Base-by-base conservation (phyloP, 768 basidiomycete species). In the Lactarius pseudohatsudake region DNA sequence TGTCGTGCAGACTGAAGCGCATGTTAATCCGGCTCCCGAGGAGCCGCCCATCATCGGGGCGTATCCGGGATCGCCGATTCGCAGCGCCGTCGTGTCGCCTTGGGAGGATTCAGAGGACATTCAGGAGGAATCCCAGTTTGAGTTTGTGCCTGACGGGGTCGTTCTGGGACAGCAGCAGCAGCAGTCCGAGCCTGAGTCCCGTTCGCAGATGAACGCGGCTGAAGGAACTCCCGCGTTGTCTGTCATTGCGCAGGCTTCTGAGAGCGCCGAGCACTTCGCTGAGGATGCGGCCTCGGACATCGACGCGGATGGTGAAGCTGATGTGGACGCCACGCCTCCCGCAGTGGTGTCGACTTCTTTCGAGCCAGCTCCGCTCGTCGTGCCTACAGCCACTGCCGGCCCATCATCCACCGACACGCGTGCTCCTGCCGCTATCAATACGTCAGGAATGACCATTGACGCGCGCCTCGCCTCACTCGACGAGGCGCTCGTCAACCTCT, bases 11-110 rank as follows among this genome's bases (percentile, higher is more conserved):
- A 38, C 61, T 11, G 26, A 64, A 18, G 61, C 68, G 11, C 64
- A 65, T 40, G 40, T 70, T 36, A 36, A 36, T 36, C 36, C 36
- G 11, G 36, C 36, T 36, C 65, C 71, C 18, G 34, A 68, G 7
- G 82, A 83, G 26, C 81, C 79, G 28, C 71, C 71, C 50, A 69
- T 82, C 8, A 71, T 83, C 15, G 81, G 80, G 30, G 80, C 80
- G 32, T 83, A 81, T 79, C 79, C 82, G 13, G 69, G 65, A 62
- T 79, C 78, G 13, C 76, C 77, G 5, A 40, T 64, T 47, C 53
- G 76, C 74, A 8, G 72, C 76, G 38, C 79, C 77, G n/a, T 75
- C 76, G 38, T 69, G 57, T 34, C 67, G 15, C 43, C 56, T 20
- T 70, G 59, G 59, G 22, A 36, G 26, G 38, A 30, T 20, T 50